A percentile compares a stretch with the other conserved stretches of the same genome.
These are phyloP conservation scores for Dianthus caryophyllus DNA, from an alignment of 148 eudicot genomes.

Conservation along the genomic window DNA sequence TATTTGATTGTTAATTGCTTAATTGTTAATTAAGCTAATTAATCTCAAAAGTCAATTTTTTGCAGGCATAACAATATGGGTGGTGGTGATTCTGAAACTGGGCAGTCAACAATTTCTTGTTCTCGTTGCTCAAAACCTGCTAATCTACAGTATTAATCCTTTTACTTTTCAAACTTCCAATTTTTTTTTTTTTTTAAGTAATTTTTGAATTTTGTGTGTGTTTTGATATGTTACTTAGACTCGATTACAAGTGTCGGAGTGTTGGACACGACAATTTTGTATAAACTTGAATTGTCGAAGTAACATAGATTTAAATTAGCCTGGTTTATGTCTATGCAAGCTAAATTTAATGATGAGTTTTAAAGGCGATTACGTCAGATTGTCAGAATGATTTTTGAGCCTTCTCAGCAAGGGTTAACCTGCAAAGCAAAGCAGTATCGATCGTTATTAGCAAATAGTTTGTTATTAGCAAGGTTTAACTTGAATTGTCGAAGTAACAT, in stretches of 20 bases:
- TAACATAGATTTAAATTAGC: background rate
- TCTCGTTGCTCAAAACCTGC: constrained; percentile 82
- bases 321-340: background rate
- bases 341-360: background rate
- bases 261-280: too few relatives aligned
- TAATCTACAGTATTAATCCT: constrained; percentile 59
- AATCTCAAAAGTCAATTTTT: background rate
- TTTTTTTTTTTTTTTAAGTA: background rate
- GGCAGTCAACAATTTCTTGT: constrained; percentile 42
- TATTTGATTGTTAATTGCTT: background rate
- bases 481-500: too few relatives aligned
- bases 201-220: background rate
- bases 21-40: background rate
- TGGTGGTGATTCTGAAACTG: constrained; percentile 48
- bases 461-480: too few relatives aligned
- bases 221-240: too few relatives aligned
- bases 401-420: background rate
- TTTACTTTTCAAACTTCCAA: background rate
- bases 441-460: too few relatives aligned
- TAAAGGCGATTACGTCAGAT: too few relatives aligned
- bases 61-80: constrained; percentile 17
- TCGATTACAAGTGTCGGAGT: too few relatives aligned
- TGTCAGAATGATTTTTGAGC: too few relatives aligned
- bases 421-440: background rate
- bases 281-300: too few relatives aligned